Percentiles rank a stretch among this genome's conserved stretches.
phyloP scores from a whole-genome alignment of 139 green algal species.

The Trebouxia sp. region DNA sequence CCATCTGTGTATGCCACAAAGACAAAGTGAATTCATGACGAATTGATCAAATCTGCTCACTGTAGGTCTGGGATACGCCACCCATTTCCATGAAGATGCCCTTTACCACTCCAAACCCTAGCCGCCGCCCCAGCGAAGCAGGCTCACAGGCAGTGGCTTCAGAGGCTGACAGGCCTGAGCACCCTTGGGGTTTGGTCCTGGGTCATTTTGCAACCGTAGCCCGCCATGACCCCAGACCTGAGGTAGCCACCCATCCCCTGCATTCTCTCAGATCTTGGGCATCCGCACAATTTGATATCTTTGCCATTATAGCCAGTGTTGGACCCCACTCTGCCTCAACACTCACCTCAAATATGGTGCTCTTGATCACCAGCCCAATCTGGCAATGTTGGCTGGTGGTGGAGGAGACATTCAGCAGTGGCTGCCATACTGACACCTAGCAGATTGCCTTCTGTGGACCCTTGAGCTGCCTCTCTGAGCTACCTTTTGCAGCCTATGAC shows the following conservation, averaged over 20 bases:
- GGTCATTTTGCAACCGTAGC: constrained; percentile 34
- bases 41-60: neutral
- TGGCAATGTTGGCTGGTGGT: too few species aligned
- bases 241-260: neutral
- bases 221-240: constrained; percentile 43
- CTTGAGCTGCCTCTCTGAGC: too few species aligned
- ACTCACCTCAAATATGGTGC: too few species aligned
- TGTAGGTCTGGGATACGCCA: neutral
- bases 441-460: too few species aligned
- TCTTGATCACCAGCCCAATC: too few species aligned
- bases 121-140: constrained; percentile 13
- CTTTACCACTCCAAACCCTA: neutral
- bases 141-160: neutral
- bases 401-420: too few species aligned
- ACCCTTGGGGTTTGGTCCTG: constrained; percentile 32
- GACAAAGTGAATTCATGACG: neutral
- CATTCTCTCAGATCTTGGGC: neutral
- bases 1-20: too few species aligned
- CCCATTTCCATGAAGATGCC: constrained; percentile 10
- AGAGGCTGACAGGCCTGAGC: constrained; percentile 2
- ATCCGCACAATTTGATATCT: too few species aligned
- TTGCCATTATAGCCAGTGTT: too few species aligned
- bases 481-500: neutral
- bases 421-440: too few species aligned
- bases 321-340: too few species aligned